Evolutionary conservation across 2,329 filamentous ascomycete genomes (phyloP), one percentile per base, ranked within the genome.

Genomic region (Paecilomyces dactylethromorphus): DNA sequence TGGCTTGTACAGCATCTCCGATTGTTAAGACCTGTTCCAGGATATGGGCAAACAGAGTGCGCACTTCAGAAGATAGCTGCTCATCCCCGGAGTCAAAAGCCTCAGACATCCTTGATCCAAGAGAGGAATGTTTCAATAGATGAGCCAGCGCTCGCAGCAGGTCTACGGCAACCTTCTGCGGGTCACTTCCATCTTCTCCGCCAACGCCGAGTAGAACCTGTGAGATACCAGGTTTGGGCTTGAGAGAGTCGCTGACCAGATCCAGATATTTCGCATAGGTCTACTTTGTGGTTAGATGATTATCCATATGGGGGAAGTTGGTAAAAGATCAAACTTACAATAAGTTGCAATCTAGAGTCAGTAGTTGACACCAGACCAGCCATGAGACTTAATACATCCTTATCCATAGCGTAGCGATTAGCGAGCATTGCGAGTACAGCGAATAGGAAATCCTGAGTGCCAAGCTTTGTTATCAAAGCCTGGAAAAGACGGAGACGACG

Each of bases 351-450:
- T 54, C 88, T 82, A 12, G 90, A 86, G 54, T 83, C 81, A 69
- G 95, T 94, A 35, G 85, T 81, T 60, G 85, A 86, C 52, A 91
- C 82, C 26, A 99, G 78, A 50, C 91, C 87, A 2, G 84, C 83
- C 59, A 90, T 82, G 72, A 97, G 92, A n/a, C 83, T 83, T 45
- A 87, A 78, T 39, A 94, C 85, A 64, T 84, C 85, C 68, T 89
- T 86, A 59, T 88, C 88, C n/a, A 86, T 82, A 3, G 89, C 87
- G 71, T 96, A 95, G 68, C 89, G 89, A 70, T 97, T 91, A n/a
- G 91, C 86, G 60, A 99, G 84, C 84, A 97, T 92, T 59, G 90
- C 89, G 54, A 96, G 77, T 13, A 99, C 83, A 4, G 91, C 92
- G 66, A 91, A 96, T 24, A 97, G 80, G 68, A 95, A 96, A 62